Evolutionary conservation across 2,329 filamentous ascomycete species (phyloP), one percentile per base, ranked within the genome.

Genomic region (Penicillium sp.): DNA sequence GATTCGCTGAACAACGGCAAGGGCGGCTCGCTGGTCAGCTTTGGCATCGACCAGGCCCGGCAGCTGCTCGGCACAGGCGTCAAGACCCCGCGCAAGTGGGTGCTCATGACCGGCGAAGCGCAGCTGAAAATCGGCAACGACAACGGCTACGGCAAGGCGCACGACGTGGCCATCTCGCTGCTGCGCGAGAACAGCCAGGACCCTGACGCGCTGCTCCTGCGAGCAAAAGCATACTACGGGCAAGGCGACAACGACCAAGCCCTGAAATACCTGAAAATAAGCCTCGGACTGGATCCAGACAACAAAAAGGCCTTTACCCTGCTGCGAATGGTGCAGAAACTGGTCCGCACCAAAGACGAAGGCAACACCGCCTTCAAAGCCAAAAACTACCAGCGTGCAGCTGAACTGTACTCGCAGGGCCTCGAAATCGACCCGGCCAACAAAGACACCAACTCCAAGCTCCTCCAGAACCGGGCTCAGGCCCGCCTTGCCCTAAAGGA

Each of bases 181-280:
- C 80, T 99, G 60, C 85, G 94, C 53, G 81, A 83, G 68, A 97
- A 97, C 77, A 91, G 81, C 71, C 88, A 93, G 70, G 94, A 99
- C 68, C 92, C 94, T 1, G 94, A 99, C 75, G 94, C 93, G 1
- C 79, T 99, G 61, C 90, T 97, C 5, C 83, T 99, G 52, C 85
- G 93, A 48, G 94, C 93, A 23, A 85, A 91, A 61, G 88, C 91
- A 16, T 81, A 96, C 50, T 97, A 97, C 67, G 87, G 86, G 3
- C 90, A 94, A 70, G 94, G 94, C 28, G 94, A 99, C 64, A 96
- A 96, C 67, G 90, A 95, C 2, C 96, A 97, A 80, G 93, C 94
- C 1, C 83, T 96, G 45, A 89, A 93, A 69, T 90, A 95, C 72
- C 94, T 97, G 78, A 85, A 91, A 62, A 90, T 94, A 77, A 94